Conservation (phyloP, 1,284 basidiomycete genomes). For the Cronartium quercuum region DNA sequence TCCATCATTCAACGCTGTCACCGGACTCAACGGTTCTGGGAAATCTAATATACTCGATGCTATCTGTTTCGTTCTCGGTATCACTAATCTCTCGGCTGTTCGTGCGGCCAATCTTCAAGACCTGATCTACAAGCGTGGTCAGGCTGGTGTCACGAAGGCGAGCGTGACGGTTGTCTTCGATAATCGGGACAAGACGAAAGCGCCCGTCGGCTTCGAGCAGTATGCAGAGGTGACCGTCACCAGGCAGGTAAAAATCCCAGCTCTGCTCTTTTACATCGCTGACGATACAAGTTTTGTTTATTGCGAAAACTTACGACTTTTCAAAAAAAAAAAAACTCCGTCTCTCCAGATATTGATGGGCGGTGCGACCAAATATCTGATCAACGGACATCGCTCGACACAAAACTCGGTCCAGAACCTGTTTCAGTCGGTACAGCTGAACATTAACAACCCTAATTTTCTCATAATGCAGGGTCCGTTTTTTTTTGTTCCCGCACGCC, state of each 20-base stretch:
- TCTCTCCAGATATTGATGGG: conserved; percentile 74
- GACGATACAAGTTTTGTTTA: too few species aligned
- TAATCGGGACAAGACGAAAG: conserved; percentile 84
- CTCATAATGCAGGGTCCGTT: conserved; percentile 94
- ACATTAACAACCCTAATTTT: conserved; percentile 99
- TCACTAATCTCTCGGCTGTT: conserved; percentile 87
- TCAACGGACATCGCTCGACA: conserved; percentile 92
- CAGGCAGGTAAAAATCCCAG: conserved; percentile 64
- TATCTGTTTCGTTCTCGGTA: conserved; percentile 93
- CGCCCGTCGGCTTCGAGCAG: conserved; percentile 77
- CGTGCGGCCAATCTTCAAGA: conserved; percentile 94
- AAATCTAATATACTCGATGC: conserved; percentile 98
- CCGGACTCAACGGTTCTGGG: conserved; percentile 56
- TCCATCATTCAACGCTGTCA: conserved; percentile 53
- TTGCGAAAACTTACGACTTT: too few species aligned
- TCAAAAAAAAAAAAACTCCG: not conserved
- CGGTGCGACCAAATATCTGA: conserved; percentile 89
- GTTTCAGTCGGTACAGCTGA: conserved; percentile 95
- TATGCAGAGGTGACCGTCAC: conserved; percentile 90
- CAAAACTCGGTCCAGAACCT: conserved; percentile 83
- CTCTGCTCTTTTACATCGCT: not conserved
- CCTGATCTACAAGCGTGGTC: conserved; percentile 94
- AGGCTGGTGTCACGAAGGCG: conserved; percentile 93
- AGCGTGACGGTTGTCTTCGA: conserved; percentile 99
- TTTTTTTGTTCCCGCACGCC: not conserved